Evolutionary conservation across 78 protist species (phyloP).

Genomic region (Dictyostelium discoideum): DNA sequence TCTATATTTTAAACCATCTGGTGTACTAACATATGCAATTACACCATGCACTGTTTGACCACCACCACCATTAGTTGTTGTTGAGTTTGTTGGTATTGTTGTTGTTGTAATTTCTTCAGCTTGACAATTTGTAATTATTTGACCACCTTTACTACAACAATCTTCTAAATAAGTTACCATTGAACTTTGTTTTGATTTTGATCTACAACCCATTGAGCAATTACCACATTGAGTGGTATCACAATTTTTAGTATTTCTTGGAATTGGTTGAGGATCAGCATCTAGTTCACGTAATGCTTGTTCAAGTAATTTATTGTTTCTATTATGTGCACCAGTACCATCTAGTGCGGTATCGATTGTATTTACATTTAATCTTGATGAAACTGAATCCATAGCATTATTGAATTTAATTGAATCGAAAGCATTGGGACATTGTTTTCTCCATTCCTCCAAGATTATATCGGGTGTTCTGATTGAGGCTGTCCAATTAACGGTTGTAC

Average conservation of each 20-base stretch:
- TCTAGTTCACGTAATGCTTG: slow-evolving; percentile 19
- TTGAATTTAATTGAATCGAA: not conserved
- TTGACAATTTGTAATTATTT: slow-evolving; percentile 58
- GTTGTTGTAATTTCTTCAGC: slow-evolving; percentile 44
- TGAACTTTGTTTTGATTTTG: slow-evolving; percentile 54
- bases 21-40: not conserved
- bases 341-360: not conserved
- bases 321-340: not conserved
- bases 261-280: slow-evolving; percentile 13
- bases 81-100: not conserved
- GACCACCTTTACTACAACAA: slow-evolving; percentile 60
- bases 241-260: slow-evolving; percentile 64
- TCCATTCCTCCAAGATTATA: slow-evolving; percentile 31
- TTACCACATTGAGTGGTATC: slow-evolving; percentile 69
- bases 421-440: slow-evolving; percentile 34
- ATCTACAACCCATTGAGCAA: slow-evolving; percentile 78
- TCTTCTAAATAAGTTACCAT: slow-evolving; percentile 70
- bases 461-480: slow-evolving; percentile 77
- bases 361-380: slow-evolving; percentile 47
- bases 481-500: slow-evolving; percentile 75
- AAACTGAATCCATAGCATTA: slow-evolving; percentile 30
- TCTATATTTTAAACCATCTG: slow-evolving; percentile 38
- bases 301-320: not conserved
- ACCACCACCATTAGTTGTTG: not conserved
- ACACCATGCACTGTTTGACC: slow-evolving; percentile 52